A percentile compares a stretch with the other conserved stretches of the same genome.
phyloP scores from a whole-genome alignment of 163 green algal species.

The Chloromonas sp. region DNA sequence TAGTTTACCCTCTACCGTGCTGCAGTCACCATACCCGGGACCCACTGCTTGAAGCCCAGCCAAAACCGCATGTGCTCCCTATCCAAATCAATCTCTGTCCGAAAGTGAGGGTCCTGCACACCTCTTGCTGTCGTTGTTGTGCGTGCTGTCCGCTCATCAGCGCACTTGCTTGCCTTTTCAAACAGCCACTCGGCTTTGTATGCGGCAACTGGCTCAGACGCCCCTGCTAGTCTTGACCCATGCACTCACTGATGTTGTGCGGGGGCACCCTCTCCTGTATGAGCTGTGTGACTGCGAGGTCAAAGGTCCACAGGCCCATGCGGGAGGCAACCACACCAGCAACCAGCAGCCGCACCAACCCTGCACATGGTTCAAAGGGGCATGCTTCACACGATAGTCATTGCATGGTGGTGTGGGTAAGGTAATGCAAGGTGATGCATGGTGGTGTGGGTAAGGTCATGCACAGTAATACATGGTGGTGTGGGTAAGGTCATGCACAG shows the following conservation, averaged over 20 bases:
- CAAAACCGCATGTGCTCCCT: background rate
- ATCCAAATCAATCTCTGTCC: background rate
- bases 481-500: too few species aligned
- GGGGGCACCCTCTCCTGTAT: constrained; percentile 62
- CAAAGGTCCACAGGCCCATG: constrained; percentile 71
- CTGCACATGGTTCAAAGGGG: background rate
- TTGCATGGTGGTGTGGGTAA: background rate
- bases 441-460: too few species aligned
- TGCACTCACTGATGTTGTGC: constrained; percentile 43
- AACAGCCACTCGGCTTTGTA: too few species aligned
- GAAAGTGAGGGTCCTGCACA: too few species aligned
- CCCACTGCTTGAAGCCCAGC: too few species aligned
- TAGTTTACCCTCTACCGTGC: too few species aligned
- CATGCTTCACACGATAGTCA: background rate
- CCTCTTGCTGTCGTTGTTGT: too few species aligned
- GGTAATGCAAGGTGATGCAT: background rate
- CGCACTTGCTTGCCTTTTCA: too few species aligned
- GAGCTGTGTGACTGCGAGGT: constrained; percentile 72
- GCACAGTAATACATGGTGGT: too few species aligned
- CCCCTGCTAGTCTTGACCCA: background rate
- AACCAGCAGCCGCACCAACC: constrained; percentile 45
- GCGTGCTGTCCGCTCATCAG: too few species aligned
- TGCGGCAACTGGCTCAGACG: too few species aligned
- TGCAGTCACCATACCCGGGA: too few species aligned
- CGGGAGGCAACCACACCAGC: constrained; percentile 61